Conservation (phyloP, 768 basidiomycete genomes). For the Kwoniella dejecticola region DNA sequence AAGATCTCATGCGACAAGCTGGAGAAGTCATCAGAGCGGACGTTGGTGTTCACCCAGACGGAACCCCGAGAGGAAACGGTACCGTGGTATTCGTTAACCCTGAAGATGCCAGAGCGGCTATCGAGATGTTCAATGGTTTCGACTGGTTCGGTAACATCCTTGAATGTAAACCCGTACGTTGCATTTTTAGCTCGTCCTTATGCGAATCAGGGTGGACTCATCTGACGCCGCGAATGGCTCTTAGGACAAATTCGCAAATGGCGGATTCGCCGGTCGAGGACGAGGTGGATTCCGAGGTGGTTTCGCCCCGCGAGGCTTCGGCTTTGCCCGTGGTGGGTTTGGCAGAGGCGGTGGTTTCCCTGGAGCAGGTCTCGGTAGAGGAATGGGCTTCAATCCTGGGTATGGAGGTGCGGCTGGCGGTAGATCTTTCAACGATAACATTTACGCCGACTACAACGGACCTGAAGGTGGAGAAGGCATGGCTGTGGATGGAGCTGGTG, state of each 20-base stretch:
- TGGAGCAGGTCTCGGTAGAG: conserved; percentile 56
- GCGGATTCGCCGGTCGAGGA: conserved; percentile 55
- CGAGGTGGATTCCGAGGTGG: conserved; percentile 59
- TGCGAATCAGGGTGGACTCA: too few relatives aligned
- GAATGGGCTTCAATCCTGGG: conserved; percentile 58
- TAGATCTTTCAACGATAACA: conserved; percentile 70
- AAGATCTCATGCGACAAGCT: conserved; percentile 92
- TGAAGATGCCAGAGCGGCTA: conserved; percentile 87
- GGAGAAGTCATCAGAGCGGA: conserved; percentile 95
- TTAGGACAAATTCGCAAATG: conserved; percentile 56
- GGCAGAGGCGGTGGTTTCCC: conserved; percentile 50
- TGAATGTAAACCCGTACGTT: conserved; percentile 89
- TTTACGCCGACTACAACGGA: conserved; percentile 90
- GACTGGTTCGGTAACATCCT: conserved; percentile 95
- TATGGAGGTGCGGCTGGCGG: conserved; percentile 58
- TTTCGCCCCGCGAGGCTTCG: conserved; percentile 60
- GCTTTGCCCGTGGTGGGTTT: conserved; percentile 53
- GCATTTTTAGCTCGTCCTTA: too few relatives aligned
- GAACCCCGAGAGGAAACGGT: conserved; percentile 93
- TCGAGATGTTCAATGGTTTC: conserved; percentile 91
- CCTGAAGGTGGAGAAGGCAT: conserved; percentile 65
- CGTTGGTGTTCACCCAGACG: conserved; percentile 83
- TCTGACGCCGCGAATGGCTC: too few relatives aligned
- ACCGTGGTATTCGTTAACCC: conserved; percentile 92
- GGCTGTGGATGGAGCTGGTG: conserved; percentile 31